Evolutionary conservation across 805 yeast genomes (phyloP).

Genomic region (Ascoidea rubescens): DNA sequence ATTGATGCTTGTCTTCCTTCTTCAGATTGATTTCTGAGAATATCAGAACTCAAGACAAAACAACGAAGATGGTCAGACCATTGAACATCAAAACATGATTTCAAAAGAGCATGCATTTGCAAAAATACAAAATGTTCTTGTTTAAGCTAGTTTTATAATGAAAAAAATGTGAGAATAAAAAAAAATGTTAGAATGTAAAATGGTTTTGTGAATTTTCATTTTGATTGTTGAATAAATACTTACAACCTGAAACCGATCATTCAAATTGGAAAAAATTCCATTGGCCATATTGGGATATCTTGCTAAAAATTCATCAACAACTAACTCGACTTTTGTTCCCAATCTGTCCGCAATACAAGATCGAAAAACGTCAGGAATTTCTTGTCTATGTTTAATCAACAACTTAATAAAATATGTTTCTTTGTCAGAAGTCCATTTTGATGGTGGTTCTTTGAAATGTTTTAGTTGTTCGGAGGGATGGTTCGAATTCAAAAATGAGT

Average conservation of each 20-base stretch:
- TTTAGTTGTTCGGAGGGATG: background rate
- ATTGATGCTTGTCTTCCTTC: background rate
- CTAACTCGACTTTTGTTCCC: background rate
- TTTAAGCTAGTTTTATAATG: background rate
- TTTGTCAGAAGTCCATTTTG: background rate
- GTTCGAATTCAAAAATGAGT: no score
- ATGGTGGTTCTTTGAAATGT: background rate
- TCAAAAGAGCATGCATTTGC: background rate
- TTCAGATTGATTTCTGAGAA: background rate
- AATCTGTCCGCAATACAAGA: background rate
- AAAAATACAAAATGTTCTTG: background rate
- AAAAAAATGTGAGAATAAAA: no score
- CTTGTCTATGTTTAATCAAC: no score
- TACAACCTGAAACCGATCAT: background rate
- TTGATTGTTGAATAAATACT: background rate
- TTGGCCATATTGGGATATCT: background rate
- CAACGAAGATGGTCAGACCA: background rate
- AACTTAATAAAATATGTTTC: background rate
- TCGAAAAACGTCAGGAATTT: background rate
- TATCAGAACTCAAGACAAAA: no score
- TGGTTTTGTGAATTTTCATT: no score
- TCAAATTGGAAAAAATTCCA: background rate
- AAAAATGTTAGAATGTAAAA: no score
- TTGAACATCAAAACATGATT: background rate
- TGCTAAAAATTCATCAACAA: no score